A percentile compares a stretch with the other conserved stretches of the same genome.
Conservation (phyloP, 164 flowering plant genomes). For the Magnolia officinalis region DNA sequence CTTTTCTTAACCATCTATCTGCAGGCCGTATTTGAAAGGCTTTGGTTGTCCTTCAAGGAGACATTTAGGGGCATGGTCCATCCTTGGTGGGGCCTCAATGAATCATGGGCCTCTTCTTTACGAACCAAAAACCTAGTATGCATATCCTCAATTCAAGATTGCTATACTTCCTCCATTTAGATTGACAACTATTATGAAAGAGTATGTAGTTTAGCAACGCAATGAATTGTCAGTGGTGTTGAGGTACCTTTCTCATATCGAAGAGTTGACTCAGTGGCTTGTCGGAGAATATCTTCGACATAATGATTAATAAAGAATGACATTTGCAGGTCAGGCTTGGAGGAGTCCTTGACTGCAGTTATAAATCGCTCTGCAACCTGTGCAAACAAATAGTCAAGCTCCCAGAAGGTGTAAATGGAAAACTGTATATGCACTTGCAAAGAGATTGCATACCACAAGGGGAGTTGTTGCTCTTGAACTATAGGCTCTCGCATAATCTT, state of each 20-base stretch:
- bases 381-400: constrained; percentile 9
- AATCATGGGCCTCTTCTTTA: not conserved
- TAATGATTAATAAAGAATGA: constrained; percentile 70
- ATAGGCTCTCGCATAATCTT: constrained; percentile 79
- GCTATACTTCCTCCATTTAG: not conserved
- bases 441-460: constrained; percentile 36
- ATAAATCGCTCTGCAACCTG: constrained; percentile 76
- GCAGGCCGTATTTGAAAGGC: no score
- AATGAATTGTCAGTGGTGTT: not conserved
- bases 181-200: not conserved
- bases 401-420: not conserved
- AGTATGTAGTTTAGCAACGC: not conserved
- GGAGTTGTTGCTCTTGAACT: constrained; percentile 65
- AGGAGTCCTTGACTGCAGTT: constrained; percentile 52
- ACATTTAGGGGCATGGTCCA: not conserved
- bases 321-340: constrained; percentile 50
- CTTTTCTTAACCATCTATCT: not conserved
- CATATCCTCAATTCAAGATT: not conserved
- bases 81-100: not conserved
- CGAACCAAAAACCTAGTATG: not conserved
- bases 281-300: constrained; percentile 55
- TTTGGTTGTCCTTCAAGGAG: not conserved
- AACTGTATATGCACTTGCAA: not conserved
- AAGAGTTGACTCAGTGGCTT: constrained; percentile 75
- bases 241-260: constrained; percentile 67